phyloP scores from a whole-genome alignment of 2,329 filamentous ascomycete genomes.

The Colletotrichum liriopes region DNA sequence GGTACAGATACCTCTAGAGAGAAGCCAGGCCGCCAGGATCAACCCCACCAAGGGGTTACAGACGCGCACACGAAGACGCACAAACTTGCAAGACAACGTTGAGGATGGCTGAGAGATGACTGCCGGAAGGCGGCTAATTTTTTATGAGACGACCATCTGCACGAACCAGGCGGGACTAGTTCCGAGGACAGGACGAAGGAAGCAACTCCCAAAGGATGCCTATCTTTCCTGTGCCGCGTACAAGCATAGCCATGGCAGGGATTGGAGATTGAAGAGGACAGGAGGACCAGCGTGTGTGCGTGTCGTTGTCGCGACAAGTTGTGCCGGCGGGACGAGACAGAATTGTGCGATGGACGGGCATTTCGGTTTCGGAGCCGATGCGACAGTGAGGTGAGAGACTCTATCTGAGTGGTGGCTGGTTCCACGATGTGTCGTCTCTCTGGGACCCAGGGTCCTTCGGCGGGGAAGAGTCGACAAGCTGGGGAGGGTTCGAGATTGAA shows the following conservation, averaged over 20 bases:
- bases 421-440: constrained; percentile 22
- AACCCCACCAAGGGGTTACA: constrained; percentile 34
- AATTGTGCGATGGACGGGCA: constrained; percentile 27
- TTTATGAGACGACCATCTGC: constrained; percentile 28
- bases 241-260: constrained; percentile 37
- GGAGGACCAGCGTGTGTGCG: constrained; percentile 22
- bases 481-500: background rate
- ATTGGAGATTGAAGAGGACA: constrained; percentile 17
- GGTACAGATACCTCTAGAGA: constrained; percentile 36
- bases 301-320: constrained; percentile 16
- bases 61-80: constrained; percentile 34
- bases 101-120: constrained; percentile 20
- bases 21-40: constrained; percentile 15
- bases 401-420: constrained; percentile 39
- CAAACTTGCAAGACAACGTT: constrained; percentile 22
- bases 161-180: constrained; percentile 12
- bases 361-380: constrained; percentile 18
- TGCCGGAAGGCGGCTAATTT: constrained; percentile 16
- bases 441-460: constrained; percentile 25
- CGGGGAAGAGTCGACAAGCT: constrained; percentile 15
- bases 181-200: constrained; percentile 30
- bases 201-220: constrained; percentile 27
- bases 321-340: constrained; percentile 1
- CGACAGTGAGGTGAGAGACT: constrained; percentile 15
- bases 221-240: constrained; percentile 27